Evolutionary conservation across 2,329 filamentous ascomycete genomes (phyloP).

Genomic region (Penicillium sp.): DNA sequence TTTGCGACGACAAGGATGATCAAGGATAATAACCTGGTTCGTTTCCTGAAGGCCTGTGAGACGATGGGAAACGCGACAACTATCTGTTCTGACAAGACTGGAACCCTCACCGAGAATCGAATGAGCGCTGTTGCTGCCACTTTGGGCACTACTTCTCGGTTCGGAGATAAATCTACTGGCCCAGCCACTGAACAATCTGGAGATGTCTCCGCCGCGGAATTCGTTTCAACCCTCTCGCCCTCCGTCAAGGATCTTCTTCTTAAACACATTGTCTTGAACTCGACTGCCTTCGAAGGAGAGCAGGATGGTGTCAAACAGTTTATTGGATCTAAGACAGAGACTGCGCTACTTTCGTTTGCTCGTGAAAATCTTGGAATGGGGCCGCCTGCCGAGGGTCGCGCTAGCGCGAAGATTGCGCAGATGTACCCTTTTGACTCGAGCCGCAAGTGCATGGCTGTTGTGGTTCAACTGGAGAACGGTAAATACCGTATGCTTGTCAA

Average conservation of each 20-base stretch:
- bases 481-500: constrained; percentile 59
- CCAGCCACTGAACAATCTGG: constrained; percentile 34
- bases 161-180: constrained; percentile 41
- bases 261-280: constrained; percentile 67
- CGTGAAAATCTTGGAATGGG: constrained; percentile 66
- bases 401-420: constrained; percentile 59
- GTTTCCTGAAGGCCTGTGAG: constrained; percentile 60
- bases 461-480: constrained; percentile 56
- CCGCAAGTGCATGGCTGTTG: constrained; percentile 69
- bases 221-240: constrained; percentile 52
- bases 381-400: constrained; percentile 60
- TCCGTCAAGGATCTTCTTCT: constrained; percentile 58
- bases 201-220: constrained; percentile 55
- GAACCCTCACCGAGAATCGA: constrained; percentile 64
- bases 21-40: constrained; percentile 63
- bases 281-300: constrained; percentile 68
- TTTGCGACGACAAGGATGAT: constrained; percentile 65
- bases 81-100: constrained; percentile 67
- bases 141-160: constrained; percentile 48
- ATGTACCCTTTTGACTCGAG: constrained; percentile 61
- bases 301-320: constrained; percentile 61
- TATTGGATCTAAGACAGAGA: constrained; percentile 76
- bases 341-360: constrained; percentile 69
- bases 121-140: constrained; percentile 63
- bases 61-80: constrained; percentile 66